A percentile compares a stretch with the other conserved stretches of the same genome.
phyloP scores from a whole-genome alignment of 768 basidiomycete genomes.

The Kwoniella newhampshirensis region DNA sequence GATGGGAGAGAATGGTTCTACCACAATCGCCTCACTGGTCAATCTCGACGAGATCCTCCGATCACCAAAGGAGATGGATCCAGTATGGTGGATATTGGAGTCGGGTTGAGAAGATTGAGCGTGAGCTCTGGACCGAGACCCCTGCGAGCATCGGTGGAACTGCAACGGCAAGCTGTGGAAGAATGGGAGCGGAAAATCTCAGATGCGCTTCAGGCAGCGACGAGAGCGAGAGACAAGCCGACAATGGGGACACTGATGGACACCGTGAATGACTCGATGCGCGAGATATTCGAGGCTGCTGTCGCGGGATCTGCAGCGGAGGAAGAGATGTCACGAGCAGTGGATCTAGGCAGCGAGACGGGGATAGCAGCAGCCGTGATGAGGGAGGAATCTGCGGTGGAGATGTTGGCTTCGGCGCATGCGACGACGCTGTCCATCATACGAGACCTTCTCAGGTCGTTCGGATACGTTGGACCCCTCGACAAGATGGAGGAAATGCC shows the following conservation, averaged over 20 bases:
- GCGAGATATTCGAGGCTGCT: conserved; percentile 44
- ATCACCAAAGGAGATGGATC: conserved; percentile 10
- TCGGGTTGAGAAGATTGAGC: conserved; percentile 26
- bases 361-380: conserved; percentile 27
- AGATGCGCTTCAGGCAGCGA: conserved; percentile 10
- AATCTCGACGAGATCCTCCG: conserved; percentile 52
- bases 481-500: conserved; percentile 41
- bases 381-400: conserved; percentile 37
- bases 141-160: conserved; percentile 22
- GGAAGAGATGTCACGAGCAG: conserved; percentile 40
- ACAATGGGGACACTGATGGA: conserved; percentile 36
- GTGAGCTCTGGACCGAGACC: conserved; percentile 14
- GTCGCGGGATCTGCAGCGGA: conserved; percentile 43
- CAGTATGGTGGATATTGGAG: conserved; percentile 5
- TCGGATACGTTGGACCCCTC: conserved; percentile 46
- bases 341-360: conserved; percentile 21
- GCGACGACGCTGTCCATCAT: conserved; percentile 19
- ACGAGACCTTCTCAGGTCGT: conserved; percentile 25
- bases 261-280: conserved; percentile 35
- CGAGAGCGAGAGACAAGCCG: conserved; percentile 9
- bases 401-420: conserved; percentile 24
- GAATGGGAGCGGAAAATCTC: conserved; percentile 24
- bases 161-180: conserved; percentile 24
- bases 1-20: conserved; percentile 81
- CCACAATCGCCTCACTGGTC: conserved; percentile 68